Percentiles rank a stretch among this genome's conserved stretches.
phyloP scores from a whole-genome alignment of 352 stramenopile species.

The Pythium dissimile region DNA sequence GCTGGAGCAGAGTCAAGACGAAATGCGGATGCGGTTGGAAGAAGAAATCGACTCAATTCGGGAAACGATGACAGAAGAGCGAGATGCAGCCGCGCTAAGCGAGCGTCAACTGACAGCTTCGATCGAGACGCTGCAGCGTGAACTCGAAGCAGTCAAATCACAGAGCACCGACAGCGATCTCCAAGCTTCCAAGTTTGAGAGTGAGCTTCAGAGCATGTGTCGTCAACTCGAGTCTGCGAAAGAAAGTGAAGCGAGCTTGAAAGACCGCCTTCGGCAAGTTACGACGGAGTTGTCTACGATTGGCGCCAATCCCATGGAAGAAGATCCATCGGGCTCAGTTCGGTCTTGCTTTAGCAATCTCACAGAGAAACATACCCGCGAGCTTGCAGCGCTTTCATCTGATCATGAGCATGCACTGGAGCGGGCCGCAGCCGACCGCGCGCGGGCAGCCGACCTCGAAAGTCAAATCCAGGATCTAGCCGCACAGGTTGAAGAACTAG shows the following conservation, averaged over 20 bases:
- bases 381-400: conserved; percentile 3
- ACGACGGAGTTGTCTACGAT: background rate
- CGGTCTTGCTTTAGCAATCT: background rate
- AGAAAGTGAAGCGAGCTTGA: conserved; percentile 2
- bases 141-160: background rate
- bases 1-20: conserved; percentile 8
- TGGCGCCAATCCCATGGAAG: background rate
- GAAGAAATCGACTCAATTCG: conserved; percentile 5
- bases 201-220: background rate
- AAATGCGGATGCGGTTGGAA: conserved; percentile 1
- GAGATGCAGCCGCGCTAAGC: conserved; percentile 1
- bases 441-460: no score
- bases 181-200: background rate
- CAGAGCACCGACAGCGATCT: background rate
- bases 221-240: background rate
- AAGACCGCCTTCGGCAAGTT: background rate
- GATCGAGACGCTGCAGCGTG: conserved; percentile 4
- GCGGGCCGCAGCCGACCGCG: background rate
- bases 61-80: conserved; percentile 8
- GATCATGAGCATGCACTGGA: conserved; percentile 5
- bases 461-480: background rate
- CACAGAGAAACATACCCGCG: background rate
- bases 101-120: background rate
- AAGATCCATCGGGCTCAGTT: background rate
- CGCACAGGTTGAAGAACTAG: conserved; percentile 21